A percentile compares a stretch with the other conserved stretches of the same genome.
Evolutionary conservation across 2,329 filamentous ascomycete species (phyloP).

Genomic region (Apiospora kogelbergensis): DNA sequence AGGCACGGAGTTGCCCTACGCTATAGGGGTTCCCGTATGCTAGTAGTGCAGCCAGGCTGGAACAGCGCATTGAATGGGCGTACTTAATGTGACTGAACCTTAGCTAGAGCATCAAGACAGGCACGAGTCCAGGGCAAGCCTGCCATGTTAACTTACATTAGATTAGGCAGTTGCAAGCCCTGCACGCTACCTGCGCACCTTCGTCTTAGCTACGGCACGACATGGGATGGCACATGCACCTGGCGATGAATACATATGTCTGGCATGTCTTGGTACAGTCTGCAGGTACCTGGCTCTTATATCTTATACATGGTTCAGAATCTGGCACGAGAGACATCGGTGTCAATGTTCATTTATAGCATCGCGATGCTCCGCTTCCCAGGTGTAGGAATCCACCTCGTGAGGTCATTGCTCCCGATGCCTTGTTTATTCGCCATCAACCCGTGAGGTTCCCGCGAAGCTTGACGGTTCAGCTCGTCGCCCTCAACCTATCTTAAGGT

Average conservation of each 20-base stretch:
- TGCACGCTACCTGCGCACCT: background rate
- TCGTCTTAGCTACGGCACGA: background rate
- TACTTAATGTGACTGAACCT: slow-evolving; percentile 6
- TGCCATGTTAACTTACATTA: background rate
- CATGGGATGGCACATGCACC: slow-evolving; percentile 1
- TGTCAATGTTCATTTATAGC: background rate
- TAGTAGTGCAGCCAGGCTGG: background rate
- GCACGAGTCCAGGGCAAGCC: background rate
- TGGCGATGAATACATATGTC: background rate
- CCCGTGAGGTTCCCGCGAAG: background rate
- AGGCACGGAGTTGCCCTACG: background rate
- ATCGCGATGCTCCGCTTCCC: slow-evolving; percentile 1
- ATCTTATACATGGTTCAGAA: background rate
- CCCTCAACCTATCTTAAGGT: background rate
- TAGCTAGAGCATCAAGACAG: background rate
- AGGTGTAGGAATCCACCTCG: background rate
- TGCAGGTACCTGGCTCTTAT: background rate
- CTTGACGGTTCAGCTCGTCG: background rate
- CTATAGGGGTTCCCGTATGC: background rate
- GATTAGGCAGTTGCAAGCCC: background rate
- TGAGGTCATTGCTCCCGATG: background rate
- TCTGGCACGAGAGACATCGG: background rate
- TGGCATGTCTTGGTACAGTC: background rate
- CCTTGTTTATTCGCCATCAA: background rate
- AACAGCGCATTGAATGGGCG: background rate